phyloP scores from a whole-genome alignment of 2,329 filamentous ascomycete genomes.

The Trematosphaeria pertusa region DNA sequence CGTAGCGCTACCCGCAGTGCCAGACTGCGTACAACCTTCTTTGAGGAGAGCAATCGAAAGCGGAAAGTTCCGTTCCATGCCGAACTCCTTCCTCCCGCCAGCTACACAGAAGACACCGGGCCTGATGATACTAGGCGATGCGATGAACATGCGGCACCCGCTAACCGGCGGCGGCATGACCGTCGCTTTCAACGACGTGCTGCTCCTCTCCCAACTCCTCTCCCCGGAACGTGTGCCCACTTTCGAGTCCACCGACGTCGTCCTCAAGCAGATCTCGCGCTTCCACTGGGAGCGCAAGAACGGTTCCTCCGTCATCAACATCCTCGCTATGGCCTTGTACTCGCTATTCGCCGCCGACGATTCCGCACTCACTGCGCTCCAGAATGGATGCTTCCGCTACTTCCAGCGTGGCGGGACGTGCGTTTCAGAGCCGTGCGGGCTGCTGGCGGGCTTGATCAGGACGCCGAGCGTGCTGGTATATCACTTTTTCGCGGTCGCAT shows the following conservation, averaged over 20 bases:
- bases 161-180: constrained; percentile 98
- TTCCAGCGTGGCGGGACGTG: constrained; percentile 77
- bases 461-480: constrained; percentile 80
- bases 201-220: constrained; percentile 77
- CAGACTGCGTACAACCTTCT: constrained; percentile 72
- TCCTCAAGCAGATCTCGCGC: constrained; percentile 71
- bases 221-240: constrained; percentile 71
- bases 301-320: constrained; percentile 89
- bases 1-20: constrained; percentile 79
- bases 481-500: constrained; percentile 94
- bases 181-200: constrained; percentile 91
- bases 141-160: constrained; percentile 99
- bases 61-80: constrained; percentile 87
- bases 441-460: constrained; percentile 82
- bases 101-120: constrained; percentile 74
- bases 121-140: constrained; percentile 86
- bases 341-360: constrained; percentile 83
- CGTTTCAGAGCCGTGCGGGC: constrained; percentile 78
- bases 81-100: constrained; percentile 91
- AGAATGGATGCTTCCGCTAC: constrained; percentile 90
- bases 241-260: constrained; percentile 70
- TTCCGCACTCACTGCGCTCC: constrained; percentile 71
- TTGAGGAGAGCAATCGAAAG: constrained; percentile 78
- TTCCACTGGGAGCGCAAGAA: constrained; percentile 91
- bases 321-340: constrained; percentile 95